Evolutionary conservation across 2,329 filamentous ascomycete genomes (phyloP), one percentile per base, ranked within the genome.

Genomic region (Xylaria sp.): DNA sequence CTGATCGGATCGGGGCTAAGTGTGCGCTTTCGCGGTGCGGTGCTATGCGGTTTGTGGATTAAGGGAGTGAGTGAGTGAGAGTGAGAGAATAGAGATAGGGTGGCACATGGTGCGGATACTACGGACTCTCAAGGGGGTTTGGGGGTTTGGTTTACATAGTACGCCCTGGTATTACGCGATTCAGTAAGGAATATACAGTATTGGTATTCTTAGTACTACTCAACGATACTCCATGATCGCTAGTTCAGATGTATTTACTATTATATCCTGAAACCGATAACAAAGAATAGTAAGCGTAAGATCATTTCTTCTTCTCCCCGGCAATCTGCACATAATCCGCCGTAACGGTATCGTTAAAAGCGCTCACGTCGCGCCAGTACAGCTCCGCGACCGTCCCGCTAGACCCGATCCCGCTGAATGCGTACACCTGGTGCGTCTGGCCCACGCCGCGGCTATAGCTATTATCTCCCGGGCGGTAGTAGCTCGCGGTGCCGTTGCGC

Each of bases 401-500:
- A 3, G 64, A 67, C 4, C 68, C 67, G 35, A 83, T 70, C 5
- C 83, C 82, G n/a, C 77, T 78, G 64, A 91, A 86, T 6, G 69
- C 73, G 64, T 89, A 84, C 1, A 78, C 75, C 74, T 91, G 88
- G 59, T 79, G 79, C 6, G 84, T 87, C 23, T 75, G 80, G 7
- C 88, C 88, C 54, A 77, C 83, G 15, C 84, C 84, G 15, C 76
- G 82, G 51, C 82, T 81, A 53, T 73, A 78, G 64, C 77, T 80
- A 64, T 78, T 77, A 11, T 83, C 79, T 35, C 72, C 81, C 56
- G 73, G 74, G 54, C 79, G 77, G n/a, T 80, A 77, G 72, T 87
- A 90, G 31, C 72, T 75, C 4, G 87, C 88, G 4, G 79, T 83
- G 33, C 87, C 87, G 40, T 85, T 83, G 65, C 88, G 84, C 42